A percentile compares a stretch with the other conserved stretches of the same genome.
phyloP scores from a whole-genome alignment of 352 stramenopile species.

The Phytopythium sindhum region DNA sequence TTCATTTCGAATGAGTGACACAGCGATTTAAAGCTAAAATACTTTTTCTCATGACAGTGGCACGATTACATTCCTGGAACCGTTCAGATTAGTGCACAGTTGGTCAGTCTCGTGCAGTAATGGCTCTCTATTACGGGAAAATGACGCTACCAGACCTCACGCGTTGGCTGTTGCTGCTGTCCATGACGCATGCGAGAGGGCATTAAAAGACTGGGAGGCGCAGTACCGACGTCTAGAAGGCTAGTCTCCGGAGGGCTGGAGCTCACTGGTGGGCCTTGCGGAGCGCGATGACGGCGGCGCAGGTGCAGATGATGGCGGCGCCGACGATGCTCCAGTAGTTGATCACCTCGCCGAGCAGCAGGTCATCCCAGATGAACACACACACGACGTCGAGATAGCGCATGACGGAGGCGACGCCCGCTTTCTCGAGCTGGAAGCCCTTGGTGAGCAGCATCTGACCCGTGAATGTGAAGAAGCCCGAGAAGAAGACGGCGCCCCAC shows the following conservation, averaged over 20 bases:
- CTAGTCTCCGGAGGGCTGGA: not conserved
- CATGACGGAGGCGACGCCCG: conserved; percentile 81
- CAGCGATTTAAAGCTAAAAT: too few relatives aligned
- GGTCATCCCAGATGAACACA: conserved; percentile 75
- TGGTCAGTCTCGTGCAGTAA: not conserved
- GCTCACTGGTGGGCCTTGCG: conserved; percentile 17
- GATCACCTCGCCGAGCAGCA: conserved; percentile 59
- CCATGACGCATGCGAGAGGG: not conserved
- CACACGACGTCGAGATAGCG: conserved; percentile 83
- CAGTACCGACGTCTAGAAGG: not conserved
- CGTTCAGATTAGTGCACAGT: not conserved
- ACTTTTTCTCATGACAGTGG: not conserved
- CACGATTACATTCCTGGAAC: not conserved
- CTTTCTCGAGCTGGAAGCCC: conserved; percentile 81
- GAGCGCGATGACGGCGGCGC: conserved; percentile 56
- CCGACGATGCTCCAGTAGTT: conserved; percentile 74
- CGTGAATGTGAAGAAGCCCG: conserved; percentile 63
- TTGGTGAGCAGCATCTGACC: conserved; percentile 73
- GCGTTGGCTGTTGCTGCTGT: not conserved
- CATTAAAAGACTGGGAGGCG: not conserved
- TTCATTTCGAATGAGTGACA: conserved; percentile 2
- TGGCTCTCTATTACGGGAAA: not conserved
- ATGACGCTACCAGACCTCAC: not conserved
- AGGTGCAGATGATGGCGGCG: conserved; percentile 63
- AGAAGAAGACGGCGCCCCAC: conserved; percentile 50